Base-by-base conservation (phyloP, 345 rosid species). In the Crucihimalaya himalaica region DNA sequence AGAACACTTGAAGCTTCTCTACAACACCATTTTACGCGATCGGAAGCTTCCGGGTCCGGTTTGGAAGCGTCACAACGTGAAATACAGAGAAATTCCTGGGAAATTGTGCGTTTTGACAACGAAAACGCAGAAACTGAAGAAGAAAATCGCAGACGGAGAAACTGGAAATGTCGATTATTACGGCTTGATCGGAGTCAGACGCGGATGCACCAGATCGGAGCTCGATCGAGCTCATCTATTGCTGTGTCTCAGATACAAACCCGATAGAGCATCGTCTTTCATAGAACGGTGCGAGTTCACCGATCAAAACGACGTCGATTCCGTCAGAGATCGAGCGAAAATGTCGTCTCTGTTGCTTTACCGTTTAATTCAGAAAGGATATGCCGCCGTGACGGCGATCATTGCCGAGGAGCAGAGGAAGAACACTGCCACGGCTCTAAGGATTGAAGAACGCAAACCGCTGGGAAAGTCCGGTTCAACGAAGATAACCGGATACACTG, bases 41-140 rank as follows among this genome's bases (percentile, higher is more conserved):
- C 68, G 97, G 76, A 92, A 90, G 72, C 96, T 95, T 9, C 99
- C 97, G 0, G 99, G 99, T 23, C 99, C 99, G 27, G 88, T 81
- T 13, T 95, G 99, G 99, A 95, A 95, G 81, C 84, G 88, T 8
- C 97, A 92, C 76, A 79, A 87, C 6, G 96, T 92, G 12, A 80
- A 86, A 39, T 95, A 91, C 86, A 76, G 89, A 28, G 99, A 95
- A 34, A 90, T 95, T 56, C 97, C 99, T 0, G 97, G 92, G 61
- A 89, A 80, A 47, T 72, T 95, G 25, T 89, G 95, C 20, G 86
- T 87, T 0, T 81, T 95, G 61, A 81, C 97, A 1, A 72, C 85
- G 7, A 89, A 81, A 75, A 86, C 86, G 37, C 89, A 92, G 63
- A 80, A 64, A 63, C 39, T 95, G 78, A 90, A 95, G 74, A 81